Percentiles rank a stretch among this genome's conserved stretches.
phyloP scores from a whole-genome alignment of 768 basidiomycete genomes.

The Lactarius psammicola region DNA sequence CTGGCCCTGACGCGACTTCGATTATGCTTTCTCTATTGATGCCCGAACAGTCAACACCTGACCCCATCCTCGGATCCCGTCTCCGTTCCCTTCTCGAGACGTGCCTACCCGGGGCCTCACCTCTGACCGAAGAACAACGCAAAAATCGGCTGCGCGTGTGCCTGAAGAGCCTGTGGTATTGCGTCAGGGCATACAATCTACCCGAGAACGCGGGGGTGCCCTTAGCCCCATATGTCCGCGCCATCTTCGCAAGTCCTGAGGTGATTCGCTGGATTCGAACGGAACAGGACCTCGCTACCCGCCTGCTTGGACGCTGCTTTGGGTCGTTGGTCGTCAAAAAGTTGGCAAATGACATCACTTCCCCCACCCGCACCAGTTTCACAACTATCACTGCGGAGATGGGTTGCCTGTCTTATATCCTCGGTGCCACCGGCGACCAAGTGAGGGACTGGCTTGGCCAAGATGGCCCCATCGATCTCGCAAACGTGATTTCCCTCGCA shows the following conservation, averaged over 20 bases:
- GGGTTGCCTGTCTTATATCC: background rate
- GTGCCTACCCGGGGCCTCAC: background rate
- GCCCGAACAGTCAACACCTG: background rate
- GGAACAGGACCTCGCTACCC: background rate
- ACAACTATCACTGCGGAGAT: background rate
- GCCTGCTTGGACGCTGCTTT: background rate
- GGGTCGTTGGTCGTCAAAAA: background rate
- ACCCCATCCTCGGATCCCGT: background rate
- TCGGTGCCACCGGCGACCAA: background rate
- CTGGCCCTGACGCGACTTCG: background rate
- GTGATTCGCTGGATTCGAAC: background rate
- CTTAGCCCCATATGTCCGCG: background rate
- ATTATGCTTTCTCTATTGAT: background rate
- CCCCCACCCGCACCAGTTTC: background rate
- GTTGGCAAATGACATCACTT: background rate
- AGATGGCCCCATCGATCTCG: background rate
- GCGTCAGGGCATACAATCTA: background rate
- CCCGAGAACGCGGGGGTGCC: background rate
- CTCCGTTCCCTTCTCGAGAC: background rate
- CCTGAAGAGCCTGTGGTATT: background rate
- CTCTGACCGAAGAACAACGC: background rate
- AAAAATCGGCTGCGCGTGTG: background rate
- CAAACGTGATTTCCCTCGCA: background rate
- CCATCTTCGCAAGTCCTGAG: background rate
- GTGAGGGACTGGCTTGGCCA: background rate